Evolutionary conservation across 495 filamentous ascomycete species (phyloP).

Genomic region (Aspergillus homomorphus): DNA sequence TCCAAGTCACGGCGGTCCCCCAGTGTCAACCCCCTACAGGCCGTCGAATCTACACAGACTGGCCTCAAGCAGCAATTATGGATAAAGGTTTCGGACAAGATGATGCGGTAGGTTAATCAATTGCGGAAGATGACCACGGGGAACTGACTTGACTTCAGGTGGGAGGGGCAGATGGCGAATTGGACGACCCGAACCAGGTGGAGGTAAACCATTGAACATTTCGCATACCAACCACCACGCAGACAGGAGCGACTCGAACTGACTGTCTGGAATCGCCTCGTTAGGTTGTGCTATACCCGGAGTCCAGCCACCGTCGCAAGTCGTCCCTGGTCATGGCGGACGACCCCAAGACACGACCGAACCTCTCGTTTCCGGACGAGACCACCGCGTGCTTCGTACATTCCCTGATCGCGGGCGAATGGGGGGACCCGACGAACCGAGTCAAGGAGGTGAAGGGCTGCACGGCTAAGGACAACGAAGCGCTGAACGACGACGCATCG

Average conservation of each 20-base stretch:
- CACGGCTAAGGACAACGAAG: constrained; percentile 21
- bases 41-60: background rate
- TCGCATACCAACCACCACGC: background rate
- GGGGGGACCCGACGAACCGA: constrained; percentile 25
- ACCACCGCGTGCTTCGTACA: constrained; percentile 81
- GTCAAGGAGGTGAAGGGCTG: constrained; percentile 31
- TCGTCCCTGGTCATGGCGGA: constrained; percentile 74
- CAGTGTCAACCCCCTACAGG: background rate
- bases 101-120: constrained; percentile 8
- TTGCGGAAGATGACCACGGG: background rate
- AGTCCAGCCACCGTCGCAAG: constrained; percentile 75
- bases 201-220: constrained; percentile 34
- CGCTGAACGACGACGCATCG: constrained; percentile 23
- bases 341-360: constrained; percentile 37
- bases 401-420: constrained; percentile 63
- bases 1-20: constrained; percentile 18
- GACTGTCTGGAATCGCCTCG: constrained; percentile 7
- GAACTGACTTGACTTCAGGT: constrained; percentile 21
- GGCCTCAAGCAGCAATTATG: constrained; percentile 8
- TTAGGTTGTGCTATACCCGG: constrained; percentile 71
- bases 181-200: constrained; percentile 45
- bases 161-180: constrained; percentile 37
- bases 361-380: constrained; percentile 37
- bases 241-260: background rate
- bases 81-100: constrained; percentile 1